These are phyloP conservation scores for Agaricus subrufescens DNA, from an alignment of 768 basidiomycete species.

Conservation along the genomic window DNA sequence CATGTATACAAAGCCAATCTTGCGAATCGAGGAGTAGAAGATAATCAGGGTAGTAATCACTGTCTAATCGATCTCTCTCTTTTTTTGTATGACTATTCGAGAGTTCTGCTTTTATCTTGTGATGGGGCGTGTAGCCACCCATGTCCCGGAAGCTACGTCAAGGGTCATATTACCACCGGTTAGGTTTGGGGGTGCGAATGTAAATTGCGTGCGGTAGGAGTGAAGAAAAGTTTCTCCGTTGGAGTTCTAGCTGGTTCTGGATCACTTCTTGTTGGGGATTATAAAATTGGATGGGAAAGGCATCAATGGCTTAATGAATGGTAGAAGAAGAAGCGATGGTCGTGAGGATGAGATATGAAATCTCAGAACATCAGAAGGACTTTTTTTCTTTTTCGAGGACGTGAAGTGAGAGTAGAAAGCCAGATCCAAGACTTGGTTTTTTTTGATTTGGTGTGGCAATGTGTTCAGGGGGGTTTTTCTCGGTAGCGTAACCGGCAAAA, in stretches of 20 bases:
- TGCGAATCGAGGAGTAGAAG: neutral
- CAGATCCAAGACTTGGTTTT: no score
- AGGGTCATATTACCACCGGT: constrained; percentile 1
- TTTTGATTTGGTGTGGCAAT: no score
- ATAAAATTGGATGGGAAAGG: neutral
- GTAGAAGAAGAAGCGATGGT: neutral
- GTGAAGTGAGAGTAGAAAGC: neutral
- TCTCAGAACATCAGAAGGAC: constrained; percentile 7
- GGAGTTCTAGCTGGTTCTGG: neutral
- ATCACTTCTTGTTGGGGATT: neutral
- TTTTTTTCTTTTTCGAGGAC: neutral
- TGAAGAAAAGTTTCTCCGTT: neutral
- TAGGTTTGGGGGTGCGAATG: neutral
- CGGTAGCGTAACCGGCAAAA: no score
- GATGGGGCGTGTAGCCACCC: neutral
- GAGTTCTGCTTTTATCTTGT: neutral
- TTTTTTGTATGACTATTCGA: neutral
- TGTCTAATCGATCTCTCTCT: neutral
- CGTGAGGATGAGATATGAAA: constrained; percentile 11
- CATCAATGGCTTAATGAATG: neutral
- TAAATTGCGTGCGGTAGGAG: neutral
- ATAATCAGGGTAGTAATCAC: constrained; percentile 4
- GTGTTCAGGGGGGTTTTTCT: no score
- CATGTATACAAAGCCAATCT: neutral
- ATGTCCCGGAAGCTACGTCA: neutral